Percentiles rank a stretch among this genome's conserved stretches.
phyloP scores from a whole-genome alignment of 2,329 filamentous ascomycete genomes.

The Emergomyces orientalis region DNA sequence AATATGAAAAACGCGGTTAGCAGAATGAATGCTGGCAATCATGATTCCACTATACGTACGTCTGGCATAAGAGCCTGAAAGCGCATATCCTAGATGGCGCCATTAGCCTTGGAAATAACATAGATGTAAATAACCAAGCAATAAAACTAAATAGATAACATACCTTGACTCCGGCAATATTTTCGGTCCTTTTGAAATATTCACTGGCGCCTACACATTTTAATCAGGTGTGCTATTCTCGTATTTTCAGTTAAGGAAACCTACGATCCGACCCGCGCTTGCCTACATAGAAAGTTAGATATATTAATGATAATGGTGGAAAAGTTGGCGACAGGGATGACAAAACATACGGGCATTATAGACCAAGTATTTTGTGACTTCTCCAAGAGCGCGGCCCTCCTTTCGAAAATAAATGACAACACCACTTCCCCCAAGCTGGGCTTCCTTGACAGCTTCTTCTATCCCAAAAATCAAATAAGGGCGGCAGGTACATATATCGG shows the following conservation, averaged over 20 bases:
- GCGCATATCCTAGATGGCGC: constrained; percentile 56
- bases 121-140: background rate
- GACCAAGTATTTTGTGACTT: constrained; percentile 83
- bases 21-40: background rate
- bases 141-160: background rate
- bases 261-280: constrained; percentile 25
- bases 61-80: constrained; percentile 98
- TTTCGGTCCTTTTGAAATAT: constrained; percentile 96
- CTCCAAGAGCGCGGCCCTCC: constrained; percentile 85
- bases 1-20: background rate
- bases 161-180: constrained; percentile 87
- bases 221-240: constrained; percentile 61
- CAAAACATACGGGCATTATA: constrained; percentile 43
- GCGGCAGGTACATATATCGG: constrained; percentile 87
- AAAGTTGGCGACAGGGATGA: constrained; percentile 1
- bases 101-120: constrained; percentile 9
- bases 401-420: constrained; percentile 99
- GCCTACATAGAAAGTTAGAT: constrained; percentile 21
- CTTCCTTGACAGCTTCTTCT: constrained; percentile 93
- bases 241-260: constrained; percentile 31
- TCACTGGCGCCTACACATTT: constrained; percentile 67
- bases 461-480: constrained; percentile 96
- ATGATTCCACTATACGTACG: constrained; percentile 20
- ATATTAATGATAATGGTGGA: background rate
- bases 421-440: constrained; percentile 83